Evolutionary conservation across 345 rosid genomes (phyloP), one percentile per base, ranked within the genome.

Genomic region (Brassica rapa): DNA sequence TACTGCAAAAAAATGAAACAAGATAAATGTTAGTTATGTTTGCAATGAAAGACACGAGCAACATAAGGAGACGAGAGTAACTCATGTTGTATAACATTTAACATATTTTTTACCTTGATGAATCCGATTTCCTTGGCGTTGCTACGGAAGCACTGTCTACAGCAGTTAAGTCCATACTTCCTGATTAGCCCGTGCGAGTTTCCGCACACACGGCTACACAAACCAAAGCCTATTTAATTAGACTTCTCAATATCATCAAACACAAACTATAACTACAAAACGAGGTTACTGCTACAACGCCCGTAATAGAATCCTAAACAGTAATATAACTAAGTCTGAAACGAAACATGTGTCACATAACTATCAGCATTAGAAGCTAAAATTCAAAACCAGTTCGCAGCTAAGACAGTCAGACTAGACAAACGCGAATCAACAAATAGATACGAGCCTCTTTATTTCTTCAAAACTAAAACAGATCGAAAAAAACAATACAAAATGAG

Each of bases 61-160:
- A 19, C 19, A 19, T 19, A 19, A 19, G 19, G 19, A 19, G 19
- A 19, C 19, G 19, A 19, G 56, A 32, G 35, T 32, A 32, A 32
- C 3, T 25, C 6, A 46, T 6, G 9, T 8, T 37, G 43, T 37
- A 37, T 8, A 25, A 2, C 29, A 51, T 19, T 65, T 0, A 67
- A 29, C 4, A 25, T 1, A 19, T 5, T 15, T 2, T 12, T 61
- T 43, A 88, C 91, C 91, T 88, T 86, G 15, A 88, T 86, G 86
- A 88, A 88, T 16, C 89, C 91, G 64, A 74, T 81, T 46, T 80
- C 78, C 57, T 78, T 73, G 70, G 85, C 85, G 49, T 83, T 75
- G 87, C 88, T 71, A 30, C 83, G 82, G 62, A 67, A 80, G 19
- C 81, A 75, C 74, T 85, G 77, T 19, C 72, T 71, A 11, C 85